A percentile compares a stretch with the other conserved stretches of the same genome.
Conservation (phyloP, 805 yeast genomes). For the Ogataea degrootiae region DNA sequence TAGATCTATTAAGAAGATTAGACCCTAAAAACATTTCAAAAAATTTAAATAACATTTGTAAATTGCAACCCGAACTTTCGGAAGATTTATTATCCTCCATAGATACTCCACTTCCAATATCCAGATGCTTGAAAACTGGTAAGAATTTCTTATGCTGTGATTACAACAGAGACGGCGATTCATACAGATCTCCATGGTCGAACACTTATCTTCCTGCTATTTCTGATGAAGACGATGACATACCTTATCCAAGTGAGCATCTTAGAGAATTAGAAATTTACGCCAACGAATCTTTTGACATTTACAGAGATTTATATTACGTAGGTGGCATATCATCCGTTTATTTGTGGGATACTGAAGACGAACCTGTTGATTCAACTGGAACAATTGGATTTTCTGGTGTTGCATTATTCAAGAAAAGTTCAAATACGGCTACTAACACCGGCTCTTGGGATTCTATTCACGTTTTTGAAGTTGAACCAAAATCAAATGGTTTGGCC, state of each 20-base stretch:
- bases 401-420: conserved; percentile 78
- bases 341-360: conserved; percentile 85
- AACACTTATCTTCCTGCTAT: conserved; percentile 59
- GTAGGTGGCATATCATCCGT: conserved; percentile 92
- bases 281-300: conserved; percentile 87
- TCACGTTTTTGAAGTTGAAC: conserved; percentile 78
- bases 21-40: conserved; percentile 57
- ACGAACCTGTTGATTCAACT: conserved; percentile 36
- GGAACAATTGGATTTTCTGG: conserved; percentile 80
- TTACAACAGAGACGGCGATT: conserved; percentile 92
- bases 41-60: conserved; percentile 44
- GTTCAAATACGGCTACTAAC: conserved; percentile 29
- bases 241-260: conserved; percentile 65
- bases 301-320: conserved; percentile 88
- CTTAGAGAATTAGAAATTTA: conserved; percentile 71
- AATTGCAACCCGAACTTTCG: conserved; percentile 63
- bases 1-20: conserved; percentile 71
- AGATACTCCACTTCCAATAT: conserved; percentile 70
- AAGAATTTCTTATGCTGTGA: conserved; percentile 82
- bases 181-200: conserved; percentile 87
- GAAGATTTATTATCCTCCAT: conserved; percentile 84
- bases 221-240: conserved; percentile 48
- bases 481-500: conserved; percentile 35
- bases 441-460: conserved; percentile 84
- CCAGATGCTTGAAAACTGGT: conserved; percentile 48